Base-by-base conservation (phyloP, 192 early-diverging fungal genomes). In the Spizellomyces sp. region DNA sequence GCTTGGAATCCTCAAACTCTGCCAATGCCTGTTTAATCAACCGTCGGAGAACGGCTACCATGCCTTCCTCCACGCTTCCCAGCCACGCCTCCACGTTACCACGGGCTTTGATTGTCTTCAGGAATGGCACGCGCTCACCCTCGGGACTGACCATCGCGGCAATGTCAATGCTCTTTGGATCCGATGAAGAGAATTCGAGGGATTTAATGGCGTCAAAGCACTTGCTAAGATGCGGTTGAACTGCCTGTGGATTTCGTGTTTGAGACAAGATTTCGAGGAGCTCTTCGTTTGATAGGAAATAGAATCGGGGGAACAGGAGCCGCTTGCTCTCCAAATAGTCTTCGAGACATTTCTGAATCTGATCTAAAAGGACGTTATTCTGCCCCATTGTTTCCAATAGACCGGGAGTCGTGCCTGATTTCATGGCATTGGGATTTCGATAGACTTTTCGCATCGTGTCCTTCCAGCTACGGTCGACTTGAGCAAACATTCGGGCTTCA, bases 61-160 rank as follows among this genome's bases (percentile, higher is more conserved):
- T 88, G 14, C 66, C 83, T 70, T 88, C 86, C 70, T 88, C 86
- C 6, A 88, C 86, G 48, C 73, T 82, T n/a, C 84, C 78, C 17
- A 88, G 79, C 86, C 86, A 88, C 7, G 80, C 78, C 52, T 88
- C 86, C n/a, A 88, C 86, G 66, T 88, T 88, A 41, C 86, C 86
- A 61, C 86, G 69, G n/a, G 86, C 86, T 66, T 88, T 88, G 57
- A 88, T 80, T 41, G 79, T 81, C 67, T 88, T 88, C n/a, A 75
- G 54, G 55, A 88, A 88, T 21, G 74, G 62, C 3, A 88, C 86
- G 6, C 77, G 58, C 58, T 88, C 86, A 8, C 86, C 86, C 68
- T 88, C 86, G 0, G 86, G 86, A 55, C 76, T 79, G 46, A 80
- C 62, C 86, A 88, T 88, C 9, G 81, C 86, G 22, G 65, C 64